Percentiles rank a stretch among this genome's conserved stretches.
Conservation (phyloP, 257 asterid species). For the Petrea volubilis region DNA sequence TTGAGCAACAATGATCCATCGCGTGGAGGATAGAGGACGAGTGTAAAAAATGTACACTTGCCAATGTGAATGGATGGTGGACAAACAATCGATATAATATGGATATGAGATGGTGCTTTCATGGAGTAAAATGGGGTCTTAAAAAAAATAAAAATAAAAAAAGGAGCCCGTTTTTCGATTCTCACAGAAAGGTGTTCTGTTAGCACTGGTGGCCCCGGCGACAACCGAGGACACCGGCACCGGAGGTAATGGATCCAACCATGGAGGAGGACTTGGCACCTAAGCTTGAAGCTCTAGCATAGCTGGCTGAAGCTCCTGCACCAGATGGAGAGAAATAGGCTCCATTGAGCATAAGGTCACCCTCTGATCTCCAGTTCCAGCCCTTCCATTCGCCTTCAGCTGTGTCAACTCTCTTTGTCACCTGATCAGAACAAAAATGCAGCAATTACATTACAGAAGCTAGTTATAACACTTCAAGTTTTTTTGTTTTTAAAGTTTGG, state of each 20-base stretch:
- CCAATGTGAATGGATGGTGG: constrained; percentile 39
- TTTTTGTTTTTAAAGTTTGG: no score
- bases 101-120: constrained; percentile 30
- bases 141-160: constrained; percentile 1
- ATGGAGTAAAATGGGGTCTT: constrained; percentile 17
- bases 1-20: constrained; percentile 53
- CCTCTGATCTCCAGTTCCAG: constrained; percentile 97
- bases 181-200: constrained; percentile 5
- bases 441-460: not conserved
- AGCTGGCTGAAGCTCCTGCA: constrained; percentile 91
- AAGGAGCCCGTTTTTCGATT: not conserved
- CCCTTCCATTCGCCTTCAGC: constrained; percentile 62
- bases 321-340: constrained; percentile 94
- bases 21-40: constrained; percentile 39
- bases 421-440: constrained; percentile 42
- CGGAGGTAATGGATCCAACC: constrained; percentile 70
- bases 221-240: constrained; percentile 80
- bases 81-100: constrained; percentile 41
- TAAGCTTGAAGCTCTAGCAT: constrained; percentile 95
- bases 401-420: constrained; percentile 88
- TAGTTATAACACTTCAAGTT: not conserved
- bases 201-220: constrained; percentile 75
- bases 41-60: constrained; percentile 86
- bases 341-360: constrained; percentile 88
- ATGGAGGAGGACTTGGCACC: constrained; percentile 93